Evolutionary conservation across 1,139 yeast species (phyloP).

Genomic region (Magnusiomyces paraingens): DNA sequence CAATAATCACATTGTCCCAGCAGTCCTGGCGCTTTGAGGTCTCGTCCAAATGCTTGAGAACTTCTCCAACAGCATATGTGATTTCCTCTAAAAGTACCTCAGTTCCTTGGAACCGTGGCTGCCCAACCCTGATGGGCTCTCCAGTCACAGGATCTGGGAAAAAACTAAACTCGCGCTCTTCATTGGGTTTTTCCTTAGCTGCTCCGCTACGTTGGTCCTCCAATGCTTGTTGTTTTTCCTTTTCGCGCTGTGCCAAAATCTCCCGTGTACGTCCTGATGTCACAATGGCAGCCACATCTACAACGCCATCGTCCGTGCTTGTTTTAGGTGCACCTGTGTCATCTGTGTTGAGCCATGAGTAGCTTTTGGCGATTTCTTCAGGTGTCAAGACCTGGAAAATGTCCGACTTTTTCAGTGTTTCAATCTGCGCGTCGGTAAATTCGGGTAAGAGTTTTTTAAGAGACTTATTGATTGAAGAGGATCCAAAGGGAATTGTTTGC

Average conservation of each 20-base stretch:
- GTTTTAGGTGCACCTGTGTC: conserved; percentile 36
- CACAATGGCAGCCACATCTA: conserved; percentile 88
- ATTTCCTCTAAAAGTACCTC: conserved; percentile 50
- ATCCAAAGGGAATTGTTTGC: conserved; percentile 51
- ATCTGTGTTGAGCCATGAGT: conserved; percentile 51
- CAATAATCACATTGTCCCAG: conserved; percentile 75
- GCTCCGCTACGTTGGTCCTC: conserved; percentile 28
- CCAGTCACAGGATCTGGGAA: conserved; percentile 54
- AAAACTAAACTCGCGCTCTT: conserved; percentile 48
- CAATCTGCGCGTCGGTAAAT: conserved; percentile 55
- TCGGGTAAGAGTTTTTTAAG: conserved; percentile 51
- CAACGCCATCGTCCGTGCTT: conserved; percentile 48
- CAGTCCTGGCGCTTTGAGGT: conserved; percentile 71
- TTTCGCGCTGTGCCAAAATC: conserved; percentile 53
- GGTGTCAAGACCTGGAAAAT: conserved; percentile 64
- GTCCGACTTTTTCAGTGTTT: conserved; percentile 63
- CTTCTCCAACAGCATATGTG: conserved; percentile 48
- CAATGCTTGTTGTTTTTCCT: conserved; percentile 35
- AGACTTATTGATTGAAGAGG: conserved; percentile 50
- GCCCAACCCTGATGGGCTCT: conserved; percentile 58
- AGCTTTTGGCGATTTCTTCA: conserved; percentile 50
- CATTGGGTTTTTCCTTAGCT: conserved; percentile 35
- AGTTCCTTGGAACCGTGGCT: conserved; percentile 80
- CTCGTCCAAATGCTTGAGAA: conserved; percentile 55
- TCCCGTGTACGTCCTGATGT: conserved; percentile 68